A percentile compares a stretch with the other conserved stretches of the same genome.
Conservation (phyloP, 371 early-diverging fungal genomes). For the Polyrhizophydium stewartii region DNA sequence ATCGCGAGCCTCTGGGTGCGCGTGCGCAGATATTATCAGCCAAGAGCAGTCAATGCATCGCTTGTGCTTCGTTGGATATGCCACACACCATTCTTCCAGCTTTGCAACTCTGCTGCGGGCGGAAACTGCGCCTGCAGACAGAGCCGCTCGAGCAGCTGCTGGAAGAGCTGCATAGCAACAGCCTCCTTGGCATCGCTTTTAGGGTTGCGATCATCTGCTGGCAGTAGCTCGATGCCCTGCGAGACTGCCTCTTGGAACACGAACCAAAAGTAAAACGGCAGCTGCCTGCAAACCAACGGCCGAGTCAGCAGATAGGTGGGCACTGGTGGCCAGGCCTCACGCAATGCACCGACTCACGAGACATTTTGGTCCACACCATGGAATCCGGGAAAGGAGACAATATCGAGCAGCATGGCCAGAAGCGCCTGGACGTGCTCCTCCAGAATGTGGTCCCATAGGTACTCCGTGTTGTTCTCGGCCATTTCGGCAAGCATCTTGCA, state of each 20-base stretch:
- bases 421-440: not conserved
- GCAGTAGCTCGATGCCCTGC: not conserved
- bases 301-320: not conserved
- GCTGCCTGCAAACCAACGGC: not conserved
- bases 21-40: not conserved
- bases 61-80: not conserved
- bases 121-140: not conserved
- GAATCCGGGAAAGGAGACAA: not conserved
- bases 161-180: not conserved
- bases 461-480: not conserved
- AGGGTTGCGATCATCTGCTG: not conserved
- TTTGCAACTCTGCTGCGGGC: not conserved
- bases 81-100: not conserved
- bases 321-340: not conserved
- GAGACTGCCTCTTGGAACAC: not conserved
- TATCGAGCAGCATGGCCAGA: not conserved
- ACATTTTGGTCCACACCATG: not conserved
- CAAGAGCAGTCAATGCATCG: not conserved
- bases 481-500: not conserved
- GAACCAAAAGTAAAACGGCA: constrained; percentile 3
- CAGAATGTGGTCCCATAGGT: not conserved
- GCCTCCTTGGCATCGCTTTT: not conserved
- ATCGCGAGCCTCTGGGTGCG: not conserved
- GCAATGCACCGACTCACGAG: not conserved
- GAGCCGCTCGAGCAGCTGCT: not conserved